Evolutionary conservation across 192 early-diverging fungal species (phyloP).

Genomic region (Backusella macrospora): DNA sequence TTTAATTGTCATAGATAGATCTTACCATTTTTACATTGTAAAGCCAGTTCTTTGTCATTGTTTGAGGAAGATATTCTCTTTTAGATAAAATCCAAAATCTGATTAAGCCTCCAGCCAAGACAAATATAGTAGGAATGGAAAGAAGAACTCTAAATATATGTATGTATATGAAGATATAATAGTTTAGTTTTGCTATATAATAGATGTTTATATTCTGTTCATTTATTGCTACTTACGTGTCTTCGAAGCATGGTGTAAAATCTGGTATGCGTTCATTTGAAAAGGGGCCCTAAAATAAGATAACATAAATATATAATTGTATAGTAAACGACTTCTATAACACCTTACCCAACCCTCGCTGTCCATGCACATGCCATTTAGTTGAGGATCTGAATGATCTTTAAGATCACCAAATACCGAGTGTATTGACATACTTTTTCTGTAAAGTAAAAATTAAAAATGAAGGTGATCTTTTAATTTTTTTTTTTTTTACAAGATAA

Average conservation of each 20-base stretch:
- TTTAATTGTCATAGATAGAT: not conserved
- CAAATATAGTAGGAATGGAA: conserved; percentile 2
- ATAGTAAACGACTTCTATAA: not conserved
- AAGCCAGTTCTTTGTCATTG: conserved; percentile 36
- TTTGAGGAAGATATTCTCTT: conserved; percentile 27
- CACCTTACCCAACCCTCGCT: conserved; percentile 47
- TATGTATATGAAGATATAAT: not conserved
- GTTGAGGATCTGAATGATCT: too few species aligned
- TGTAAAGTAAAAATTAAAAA: not conserved
- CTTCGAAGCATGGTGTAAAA: conserved; percentile 39
- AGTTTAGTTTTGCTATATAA: not conserved
- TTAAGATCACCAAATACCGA: not conserved
- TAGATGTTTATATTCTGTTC: not conserved
- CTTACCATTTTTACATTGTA: conserved; percentile 43
- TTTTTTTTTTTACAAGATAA: not conserved
- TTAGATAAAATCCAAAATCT: conserved; percentile 41
- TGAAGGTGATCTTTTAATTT: not conserved
- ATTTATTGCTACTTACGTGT: conserved; percentile 24
- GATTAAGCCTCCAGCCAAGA: conserved; percentile 44
- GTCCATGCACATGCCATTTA: conserved; percentile 26
- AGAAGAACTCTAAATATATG: conserved; percentile 11
- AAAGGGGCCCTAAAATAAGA: conserved; percentile 29
- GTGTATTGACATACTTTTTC: not conserved
- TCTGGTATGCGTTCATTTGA: conserved; percentile 21
- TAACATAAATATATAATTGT: not conserved